phyloP scores from a whole-genome alignment of 306 rosid genomes.

The Citrullus colocynthis region DNA sequence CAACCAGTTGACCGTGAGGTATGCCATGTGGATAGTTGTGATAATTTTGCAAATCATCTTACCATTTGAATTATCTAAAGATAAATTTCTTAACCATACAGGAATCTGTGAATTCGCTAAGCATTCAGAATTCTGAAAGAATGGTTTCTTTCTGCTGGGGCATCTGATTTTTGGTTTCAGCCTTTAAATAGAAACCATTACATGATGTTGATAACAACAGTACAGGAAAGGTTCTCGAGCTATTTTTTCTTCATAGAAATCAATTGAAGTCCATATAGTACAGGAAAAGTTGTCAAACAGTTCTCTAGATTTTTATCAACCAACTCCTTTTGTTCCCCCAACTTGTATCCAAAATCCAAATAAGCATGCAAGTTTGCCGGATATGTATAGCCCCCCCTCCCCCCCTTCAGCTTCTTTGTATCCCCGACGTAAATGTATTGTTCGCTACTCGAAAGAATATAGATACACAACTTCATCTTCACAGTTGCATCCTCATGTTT shows the following conservation, averaged over 20 bases:
- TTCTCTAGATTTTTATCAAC: not conserved
- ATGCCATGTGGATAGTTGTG: not conserved
- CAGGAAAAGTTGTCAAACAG: not conserved
- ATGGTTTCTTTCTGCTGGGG: slow-evolving; percentile 10
- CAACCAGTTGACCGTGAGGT: slow-evolving; percentile 34
- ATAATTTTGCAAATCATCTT: not conserved
- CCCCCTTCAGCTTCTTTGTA: not conserved
- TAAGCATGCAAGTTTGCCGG: slow-evolving; percentile 26
- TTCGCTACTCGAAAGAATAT: slow-evolving; percentile 12
- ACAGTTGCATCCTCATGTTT: not conserved
- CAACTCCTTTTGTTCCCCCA: slow-evolving; percentile 19
- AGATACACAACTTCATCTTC: slow-evolving; percentile 5
- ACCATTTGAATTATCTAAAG: not conserved
- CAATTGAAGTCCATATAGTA: not conserved
- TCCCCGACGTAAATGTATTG: slow-evolving; percentile 15
- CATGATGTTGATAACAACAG: slow-evolving; percentile 13
- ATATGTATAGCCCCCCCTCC: slow-evolving; percentile 27
- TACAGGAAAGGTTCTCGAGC: slow-evolving; percentile 13
- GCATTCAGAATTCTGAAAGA: slow-evolving; percentile 8
- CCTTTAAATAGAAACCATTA: not conserved
- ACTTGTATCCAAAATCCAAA: slow-evolving; percentile 25
- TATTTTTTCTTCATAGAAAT: slow-evolving; percentile 11
- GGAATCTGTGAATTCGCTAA: slow-evolving; percentile 65
- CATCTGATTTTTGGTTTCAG: slow-evolving; percentile 13
- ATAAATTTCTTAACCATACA: slow-evolving; percentile 14